Evolutionary conservation across 306 rosid species (phyloP), one percentile per base, ranked within the genome.

Genomic region (Rubus idaeus): DNA sequence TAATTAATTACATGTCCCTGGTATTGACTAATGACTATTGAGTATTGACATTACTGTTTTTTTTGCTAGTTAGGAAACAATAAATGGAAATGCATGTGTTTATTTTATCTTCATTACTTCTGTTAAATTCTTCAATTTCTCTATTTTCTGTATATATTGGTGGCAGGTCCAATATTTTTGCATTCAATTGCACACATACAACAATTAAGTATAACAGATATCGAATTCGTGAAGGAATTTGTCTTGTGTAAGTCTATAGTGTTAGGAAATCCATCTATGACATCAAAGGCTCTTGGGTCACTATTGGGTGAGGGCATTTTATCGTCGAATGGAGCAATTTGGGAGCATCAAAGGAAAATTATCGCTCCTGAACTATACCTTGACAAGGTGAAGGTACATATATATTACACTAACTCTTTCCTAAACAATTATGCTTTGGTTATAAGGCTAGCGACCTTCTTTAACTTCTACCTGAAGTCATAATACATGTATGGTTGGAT

Each of bases 311-410:
- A 26, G 13, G 90, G 86, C 11, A 70, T 86, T 63, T 52, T 81
- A 56, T 50, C 86, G 1, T 76, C 84, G 0, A 84, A 73, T 42
- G 88, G 88, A 56, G 60, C 70, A 41, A 30, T 58, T 68, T 87
- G 90, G 88, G 84, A 77, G 37, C 84, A 83, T 56, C 84, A 87
- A 23, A 77, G 85, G 69, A 84, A 79, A 72, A 81, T 78, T 12
- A 84, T 84, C 37, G 83, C 86, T 60, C 88, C 84, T 37, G 79
- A 79, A 64, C 61, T 84, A 16, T 87, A 79, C 72, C 64, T 74
- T 11, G 81, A 81, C 0, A 80, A 78, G 70, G 83, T 84, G 53
- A 84, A 87, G 84, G 87, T 87, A 81, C 4, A 44, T 41, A 49
- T 70, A n/a, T 23, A 23, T 1, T 3, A 69, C 35, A 7, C 14